Evolutionary conservation across 1,284 basidiomycete genomes (phyloP).

Genomic region (Marasmius sp.): DNA sequence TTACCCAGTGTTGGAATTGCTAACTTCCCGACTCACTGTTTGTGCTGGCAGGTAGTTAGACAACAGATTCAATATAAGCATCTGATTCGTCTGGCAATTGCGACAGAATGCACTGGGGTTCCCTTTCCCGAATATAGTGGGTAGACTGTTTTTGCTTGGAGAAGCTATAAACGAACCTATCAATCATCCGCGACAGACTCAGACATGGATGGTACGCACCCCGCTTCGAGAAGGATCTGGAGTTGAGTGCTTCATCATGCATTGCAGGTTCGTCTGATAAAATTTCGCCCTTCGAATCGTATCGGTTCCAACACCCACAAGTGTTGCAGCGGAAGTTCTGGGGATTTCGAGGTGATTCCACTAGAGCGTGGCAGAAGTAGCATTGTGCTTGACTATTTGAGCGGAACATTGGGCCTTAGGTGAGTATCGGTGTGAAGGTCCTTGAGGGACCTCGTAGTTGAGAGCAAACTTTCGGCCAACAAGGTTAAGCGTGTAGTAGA

Average conservation of each 20-base stretch:
- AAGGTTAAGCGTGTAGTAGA: neutral
- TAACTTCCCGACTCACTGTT: slow-evolving; percentile 41
- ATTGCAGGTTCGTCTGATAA: slow-evolving; percentile 85
- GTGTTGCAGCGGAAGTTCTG: slow-evolving; percentile 62
- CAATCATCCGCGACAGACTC: neutral
- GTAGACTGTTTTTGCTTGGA: slow-evolving; percentile 64
- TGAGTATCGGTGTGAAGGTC: no score
- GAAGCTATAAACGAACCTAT: slow-evolving; percentile 44
- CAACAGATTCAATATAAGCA: slow-evolving; percentile 79
- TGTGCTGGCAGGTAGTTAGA: slow-evolving; percentile 82
- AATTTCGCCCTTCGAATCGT: slow-evolving; percentile 69
- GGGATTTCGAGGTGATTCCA: slow-evolving; percentile 45
- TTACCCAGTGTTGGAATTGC: no score
- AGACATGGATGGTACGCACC: slow-evolving; percentile 45
- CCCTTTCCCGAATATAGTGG: slow-evolving; percentile 52
- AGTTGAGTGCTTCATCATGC: slow-evolving; percentile 75
- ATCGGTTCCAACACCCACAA: slow-evolving; percentile 75
- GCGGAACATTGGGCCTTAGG: slow-evolving; percentile 24
- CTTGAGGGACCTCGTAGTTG: neutral
- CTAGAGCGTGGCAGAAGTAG: slow-evolving; percentile 63
- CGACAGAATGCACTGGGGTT: slow-evolving; percentile 66
- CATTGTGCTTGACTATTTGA: slow-evolving; percentile 44
- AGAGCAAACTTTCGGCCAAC: neutral
- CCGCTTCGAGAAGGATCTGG: slow-evolving; percentile 69
- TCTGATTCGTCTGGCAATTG: slow-evolving; percentile 88